phyloP scores from a whole-genome alignment of 495 filamentous ascomycete genomes.

The Penicillium riverlandense region DNA sequence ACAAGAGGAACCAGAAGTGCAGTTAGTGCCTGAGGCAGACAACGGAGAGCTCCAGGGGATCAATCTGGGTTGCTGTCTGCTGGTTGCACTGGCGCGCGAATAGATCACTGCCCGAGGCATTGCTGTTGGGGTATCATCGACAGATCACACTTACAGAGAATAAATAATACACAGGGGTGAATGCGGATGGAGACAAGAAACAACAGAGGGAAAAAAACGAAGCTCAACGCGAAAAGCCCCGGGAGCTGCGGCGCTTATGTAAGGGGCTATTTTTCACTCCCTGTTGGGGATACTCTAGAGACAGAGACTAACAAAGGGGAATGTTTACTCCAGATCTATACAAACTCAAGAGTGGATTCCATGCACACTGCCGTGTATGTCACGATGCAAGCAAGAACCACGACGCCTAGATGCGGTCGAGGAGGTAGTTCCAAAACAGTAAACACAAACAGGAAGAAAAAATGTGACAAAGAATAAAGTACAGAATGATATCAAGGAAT shows the following conservation, averaged over 20 bases:
- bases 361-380: not conserved
- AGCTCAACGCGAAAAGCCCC: constrained; percentile 19
- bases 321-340: too few species aligned
- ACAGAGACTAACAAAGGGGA: too few species aligned
- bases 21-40: constrained; percentile 5
- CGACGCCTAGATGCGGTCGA: not conserved
- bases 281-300: too few species aligned
- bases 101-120: too few species aligned
- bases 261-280: not conserved
- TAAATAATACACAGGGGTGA: constrained; percentile 4
- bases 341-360: not conserved
- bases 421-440: constrained; percentile 3
- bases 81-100: too few species aligned
- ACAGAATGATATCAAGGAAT: not conserved
- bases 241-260: constrained; percentile 11
- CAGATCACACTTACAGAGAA: constrained; percentile 11
- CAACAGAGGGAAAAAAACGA: constrained; percentile 17
- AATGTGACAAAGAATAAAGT: constrained; percentile 4
- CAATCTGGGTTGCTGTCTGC: not conserved
- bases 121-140: not conserved
- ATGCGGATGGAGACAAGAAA: constrained; percentile 6
- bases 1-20: constrained; percentile 13
- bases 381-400: not conserved
- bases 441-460: constrained; percentile 6
- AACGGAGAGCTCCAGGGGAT: not conserved